These are phyloP conservation scores for Neonectria punicea DNA, from an alignment of 2,329 filamentous ascomycete genomes.

Conservation along the genomic window DNA sequence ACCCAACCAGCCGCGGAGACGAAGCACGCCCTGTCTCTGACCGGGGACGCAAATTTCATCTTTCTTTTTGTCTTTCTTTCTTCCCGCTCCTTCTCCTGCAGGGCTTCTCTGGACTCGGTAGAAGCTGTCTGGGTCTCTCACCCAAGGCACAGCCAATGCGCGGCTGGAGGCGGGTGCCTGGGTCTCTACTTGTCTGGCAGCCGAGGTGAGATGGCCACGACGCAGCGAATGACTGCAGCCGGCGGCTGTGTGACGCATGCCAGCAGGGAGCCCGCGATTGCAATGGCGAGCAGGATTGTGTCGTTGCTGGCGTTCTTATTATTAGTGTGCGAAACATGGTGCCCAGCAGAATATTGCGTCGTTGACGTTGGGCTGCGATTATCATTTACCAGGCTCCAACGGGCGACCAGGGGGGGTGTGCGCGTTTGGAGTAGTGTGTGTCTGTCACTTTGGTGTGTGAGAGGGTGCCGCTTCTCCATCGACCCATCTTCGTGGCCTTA, in stretches of 20 bases:
- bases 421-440: neutral
- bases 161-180: neutral
- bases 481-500: conserved; percentile 42
- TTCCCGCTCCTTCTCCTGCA: neutral
- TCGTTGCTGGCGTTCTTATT: conserved; percentile 29
- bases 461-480: conserved; percentile 31
- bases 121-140: conserved; percentile 5
- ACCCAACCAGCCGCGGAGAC: conserved; percentile 19
- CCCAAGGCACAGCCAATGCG: conserved; percentile 10
- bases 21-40: conserved; percentile 11
- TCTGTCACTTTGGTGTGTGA: conserved; percentile 9
- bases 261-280: conserved; percentile 34
- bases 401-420: conserved; percentile 32
- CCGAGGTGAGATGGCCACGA: conserved; percentile 1
- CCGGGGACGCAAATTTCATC: conserved; percentile 11
- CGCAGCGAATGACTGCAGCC: conserved; percentile 21
- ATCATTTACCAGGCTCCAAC: conserved; percentile 40
- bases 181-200: neutral
- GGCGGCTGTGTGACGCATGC: conserved; percentile 39
- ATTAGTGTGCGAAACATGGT: conserved; percentile 44
- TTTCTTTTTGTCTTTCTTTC: neutral
- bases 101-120: neutral
- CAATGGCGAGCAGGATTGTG: conserved; percentile 32
- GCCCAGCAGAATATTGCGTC: conserved; percentile 38
- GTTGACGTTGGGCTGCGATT: conserved; percentile 42